Evolutionary conservation across 2,329 filamentous ascomycete species (phyloP).

Genomic region (Diaporthe batatas): DNA sequence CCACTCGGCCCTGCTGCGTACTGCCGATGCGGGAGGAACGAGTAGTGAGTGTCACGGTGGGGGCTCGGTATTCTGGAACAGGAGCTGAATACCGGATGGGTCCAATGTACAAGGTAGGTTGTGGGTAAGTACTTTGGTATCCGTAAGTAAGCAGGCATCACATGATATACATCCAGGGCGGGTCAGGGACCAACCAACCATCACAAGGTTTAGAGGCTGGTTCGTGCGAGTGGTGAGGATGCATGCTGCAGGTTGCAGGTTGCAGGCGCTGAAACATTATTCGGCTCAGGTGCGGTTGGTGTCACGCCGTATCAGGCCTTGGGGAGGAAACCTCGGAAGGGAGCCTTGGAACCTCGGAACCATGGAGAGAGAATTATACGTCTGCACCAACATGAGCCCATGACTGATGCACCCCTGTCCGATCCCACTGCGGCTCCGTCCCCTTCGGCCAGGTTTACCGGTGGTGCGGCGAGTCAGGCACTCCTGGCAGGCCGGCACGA

Average conservation of each 20-base stretch:
- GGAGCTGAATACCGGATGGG: too few relatives aligned
- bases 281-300: background rate
- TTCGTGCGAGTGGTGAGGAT: background rate
- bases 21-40: too few relatives aligned
- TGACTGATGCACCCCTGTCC: background rate
- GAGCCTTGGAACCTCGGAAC: too few relatives aligned
- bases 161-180: background rate
- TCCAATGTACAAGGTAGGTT: too few relatives aligned
- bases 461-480: conserved; percentile 9
- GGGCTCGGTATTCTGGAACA: background rate
- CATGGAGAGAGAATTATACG: background rate
- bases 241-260: background rate
- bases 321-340: too few relatives aligned
- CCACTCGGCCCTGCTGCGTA: too few relatives aligned
- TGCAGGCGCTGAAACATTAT: conserved; percentile 20
- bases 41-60: background rate
- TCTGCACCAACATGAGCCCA: background rate
- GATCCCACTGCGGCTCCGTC: background rate
- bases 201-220: background rate
- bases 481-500: too few relatives aligned
- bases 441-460: background rate
- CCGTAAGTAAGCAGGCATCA: conserved; percentile 8
- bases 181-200: conserved; percentile 8
- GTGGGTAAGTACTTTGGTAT: background rate
- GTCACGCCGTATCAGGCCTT: background rate